A percentile compares a stretch with the other conserved stretches of the same genome.
phyloP scores from a whole-genome alignment of 2,329 filamentous ascomycete species.

The Penicillium sumatraense region DNA sequence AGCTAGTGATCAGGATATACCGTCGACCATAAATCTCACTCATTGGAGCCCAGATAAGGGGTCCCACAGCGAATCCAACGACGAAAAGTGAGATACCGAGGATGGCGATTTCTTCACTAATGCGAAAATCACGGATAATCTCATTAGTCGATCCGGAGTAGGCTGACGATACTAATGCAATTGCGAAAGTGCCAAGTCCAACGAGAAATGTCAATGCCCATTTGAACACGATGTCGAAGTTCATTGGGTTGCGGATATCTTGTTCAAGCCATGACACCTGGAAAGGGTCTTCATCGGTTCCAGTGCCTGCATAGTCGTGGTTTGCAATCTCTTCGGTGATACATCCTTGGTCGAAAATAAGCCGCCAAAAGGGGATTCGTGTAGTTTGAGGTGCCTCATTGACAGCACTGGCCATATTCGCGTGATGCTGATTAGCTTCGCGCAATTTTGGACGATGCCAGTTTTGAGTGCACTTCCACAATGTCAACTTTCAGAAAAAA shows the following conservation, averaged over 20 bases:
- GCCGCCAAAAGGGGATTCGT: slow-evolving; percentile 6
- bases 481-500: too few relatives aligned
- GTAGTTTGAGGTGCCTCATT: not conserved
- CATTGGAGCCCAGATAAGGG: slow-evolving; percentile 41
- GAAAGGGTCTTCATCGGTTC: slow-evolving; percentile 17
- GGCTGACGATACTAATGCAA: slow-evolving; percentile 40
- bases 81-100: slow-evolving; percentile 46
- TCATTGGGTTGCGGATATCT: slow-evolving; percentile 16
- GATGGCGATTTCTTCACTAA: slow-evolving; percentile 34
- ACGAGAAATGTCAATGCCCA: slow-evolving; percentile 36
- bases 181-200: slow-evolving; percentile 35
- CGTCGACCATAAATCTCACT: slow-evolving; percentile 41
- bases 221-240: slow-evolving; percentile 25
- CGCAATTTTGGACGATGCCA: too few relatives aligned
- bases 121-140: slow-evolving; percentile 31
- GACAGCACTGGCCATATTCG: not conserved
- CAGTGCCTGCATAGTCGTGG: slow-evolving; percentile 6
- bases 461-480: too few relatives aligned
- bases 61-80: slow-evolving; percentile 46
- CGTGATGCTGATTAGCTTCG: too few relatives aligned
- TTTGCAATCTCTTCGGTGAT: slow-evolving; percentile 3
- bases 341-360: slow-evolving; percentile 7
- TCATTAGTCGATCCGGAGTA: slow-evolving; percentile 34
- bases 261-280: slow-evolving; percentile 11
- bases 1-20: slow-evolving; percentile 1